Base-by-base conservation (phyloP, 2,329 filamentous ascomycete genomes). In the Neonectria faginata region DNA sequence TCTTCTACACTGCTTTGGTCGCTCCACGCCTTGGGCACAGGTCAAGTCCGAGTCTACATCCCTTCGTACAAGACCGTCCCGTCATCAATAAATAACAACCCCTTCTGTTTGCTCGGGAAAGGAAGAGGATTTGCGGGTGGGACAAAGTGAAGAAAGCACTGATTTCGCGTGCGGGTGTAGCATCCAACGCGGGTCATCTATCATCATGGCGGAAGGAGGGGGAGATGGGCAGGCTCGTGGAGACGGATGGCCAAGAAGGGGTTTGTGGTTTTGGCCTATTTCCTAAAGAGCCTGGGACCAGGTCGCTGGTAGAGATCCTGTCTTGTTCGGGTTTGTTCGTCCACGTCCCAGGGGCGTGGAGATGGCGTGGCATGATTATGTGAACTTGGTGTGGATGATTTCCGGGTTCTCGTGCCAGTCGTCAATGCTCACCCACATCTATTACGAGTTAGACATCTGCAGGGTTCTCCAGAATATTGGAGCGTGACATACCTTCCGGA, bases 371-470 rank as follows among this genome's bases (percentile, higher is more conserved):
- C 20, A 47, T 59, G 61, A 50, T 81, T 86, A 97, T 75, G 93
- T 94, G 80, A 98, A 97, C 82, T 97, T 98, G 76, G 93, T 96
- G 82, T 98, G 95, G 77, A 99, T 98, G 75, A 99, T 96, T 77
- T 99, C 95, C 18, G 96, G 96, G 78, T 99, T 97, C 86, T 99
- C 96, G 79, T 99, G 96, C 96, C 96, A 99, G 84, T 99, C 96
- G 77, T 98, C 96, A 78, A 97, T 95, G 81, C 94, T 97, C 76
- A 99, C 96, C 94, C 96, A 98, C 96, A 99, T 99, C 95, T 97
- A 78, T 57, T 59, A 41, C 14, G 50, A 45, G 60, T 75, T 57
- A 75, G 73, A 51, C 52, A 36, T 50, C n/a, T 29, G 27, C 29
- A 48, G 14, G 47, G 16, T 22, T 20, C 16, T 14, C 14, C 8